Conservation (phyloP, 2,329 filamentous ascomycete species). For the Diaporthe citrichinensis region DNA sequence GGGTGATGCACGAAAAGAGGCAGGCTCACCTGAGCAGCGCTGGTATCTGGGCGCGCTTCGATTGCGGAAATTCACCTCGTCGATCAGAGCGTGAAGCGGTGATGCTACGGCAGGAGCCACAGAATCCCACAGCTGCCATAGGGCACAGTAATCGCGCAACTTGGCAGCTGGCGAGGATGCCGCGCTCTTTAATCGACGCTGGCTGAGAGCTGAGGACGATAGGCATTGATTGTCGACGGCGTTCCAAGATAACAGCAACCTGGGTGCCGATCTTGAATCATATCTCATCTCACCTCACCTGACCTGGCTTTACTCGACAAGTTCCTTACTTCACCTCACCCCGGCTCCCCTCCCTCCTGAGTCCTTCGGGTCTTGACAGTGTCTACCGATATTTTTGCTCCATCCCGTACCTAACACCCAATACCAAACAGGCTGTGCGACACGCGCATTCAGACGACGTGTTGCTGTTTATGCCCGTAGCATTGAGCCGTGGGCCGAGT, state of each 20-base stretch:
- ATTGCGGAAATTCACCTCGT: constrained; percentile 29
- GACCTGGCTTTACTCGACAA: not conserved
- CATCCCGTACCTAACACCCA: not conserved
- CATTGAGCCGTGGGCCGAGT: constrained; percentile 1
- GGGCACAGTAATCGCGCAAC: constrained; percentile 24
- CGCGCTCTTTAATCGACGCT: constrained; percentile 25
- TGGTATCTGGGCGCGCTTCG: constrained; percentile 16
- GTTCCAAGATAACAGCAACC: constrained; percentile 4
- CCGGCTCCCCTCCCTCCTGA: not conserved
- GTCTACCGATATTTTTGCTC: not conserved
- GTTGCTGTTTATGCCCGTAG: constrained; percentile 7
- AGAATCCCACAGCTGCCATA: not conserved
- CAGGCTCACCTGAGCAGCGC: constrained; percentile 28
- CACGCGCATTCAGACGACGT: constrained; percentile 19
- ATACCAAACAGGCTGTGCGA: not conserved
- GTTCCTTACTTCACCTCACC: not conserved
- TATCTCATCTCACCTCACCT: constrained; percentile 14
- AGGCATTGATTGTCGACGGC: constrained; percentile 11
- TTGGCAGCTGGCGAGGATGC: constrained; percentile 16
- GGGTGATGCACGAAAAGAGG: constrained; percentile 14
- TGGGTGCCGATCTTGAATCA: constrained; percentile 14
- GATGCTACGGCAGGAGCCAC: not conserved
- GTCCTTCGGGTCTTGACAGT: not conserved
- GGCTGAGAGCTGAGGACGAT: constrained; percentile 4
- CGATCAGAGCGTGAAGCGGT: constrained; percentile 11